Percentiles rank a stretch among this genome's conserved stretches.
Evolutionary conservation across 495 filamentous ascomycete genomes (phyloP).

Genomic region (Aspergillus sclerotioniger): DNA sequence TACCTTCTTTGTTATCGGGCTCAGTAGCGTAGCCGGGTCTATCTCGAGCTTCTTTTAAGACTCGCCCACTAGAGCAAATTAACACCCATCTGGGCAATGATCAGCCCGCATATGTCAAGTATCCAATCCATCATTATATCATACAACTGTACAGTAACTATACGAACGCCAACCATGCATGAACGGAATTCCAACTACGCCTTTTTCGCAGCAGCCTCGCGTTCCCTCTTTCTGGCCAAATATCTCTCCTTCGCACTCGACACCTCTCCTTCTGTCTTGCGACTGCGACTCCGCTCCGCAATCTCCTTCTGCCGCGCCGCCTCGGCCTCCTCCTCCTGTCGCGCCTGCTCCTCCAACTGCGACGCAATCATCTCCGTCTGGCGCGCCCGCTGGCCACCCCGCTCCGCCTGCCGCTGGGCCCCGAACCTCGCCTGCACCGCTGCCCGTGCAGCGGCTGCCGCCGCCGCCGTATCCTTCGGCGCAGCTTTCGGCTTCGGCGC

Average conservation of each 20-base stretch:
- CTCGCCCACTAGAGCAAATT: no score
- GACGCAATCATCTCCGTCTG: slow-evolving; percentile 82
- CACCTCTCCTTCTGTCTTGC: slow-evolving; percentile 75
- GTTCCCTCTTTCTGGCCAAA: slow-evolving; percentile 76
- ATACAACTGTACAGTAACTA: not conserved
- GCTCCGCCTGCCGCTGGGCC: slow-evolving; percentile 43
- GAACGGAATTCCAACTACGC: slow-evolving; percentile 1
- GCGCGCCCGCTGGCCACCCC: slow-evolving; percentile 64
- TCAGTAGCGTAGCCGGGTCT: no score
- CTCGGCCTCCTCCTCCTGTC: slow-evolving; percentile 75
- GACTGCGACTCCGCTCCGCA: slow-evolving; percentile 70
- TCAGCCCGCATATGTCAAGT: no score
- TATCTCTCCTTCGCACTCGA: slow-evolving; percentile 85
- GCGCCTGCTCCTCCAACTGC: slow-evolving; percentile 66
- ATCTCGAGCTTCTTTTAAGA: no score
- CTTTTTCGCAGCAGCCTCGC: slow-evolving; percentile 50
- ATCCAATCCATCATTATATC: no score
- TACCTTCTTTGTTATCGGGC: no score
- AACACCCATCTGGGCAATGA: no score
- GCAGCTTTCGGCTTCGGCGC: slow-evolving; percentile 55
- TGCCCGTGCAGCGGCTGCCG: slow-evolving; percentile 33
- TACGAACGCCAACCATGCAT: no score
- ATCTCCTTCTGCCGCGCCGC: slow-evolving; percentile 62
- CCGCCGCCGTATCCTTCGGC: slow-evolving; percentile 26
- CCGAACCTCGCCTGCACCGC: slow-evolving; percentile 30